Percentiles rank a stretch among this genome's conserved stretches.
Evolutionary conservation across 2,329 filamentous ascomycete species (phyloP).

Genomic region (Alternaria tenuissima): DNA sequence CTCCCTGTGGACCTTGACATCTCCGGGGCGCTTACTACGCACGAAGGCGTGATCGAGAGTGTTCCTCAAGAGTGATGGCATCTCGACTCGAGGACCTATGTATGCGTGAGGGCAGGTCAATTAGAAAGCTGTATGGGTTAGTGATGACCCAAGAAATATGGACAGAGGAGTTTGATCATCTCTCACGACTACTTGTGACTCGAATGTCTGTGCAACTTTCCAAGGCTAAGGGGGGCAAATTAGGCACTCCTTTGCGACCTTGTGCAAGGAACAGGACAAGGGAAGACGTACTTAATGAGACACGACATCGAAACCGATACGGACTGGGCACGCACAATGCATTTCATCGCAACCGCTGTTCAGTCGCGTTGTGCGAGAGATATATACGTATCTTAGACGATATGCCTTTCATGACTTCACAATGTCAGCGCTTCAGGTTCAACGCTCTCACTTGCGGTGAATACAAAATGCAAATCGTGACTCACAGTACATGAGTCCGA

Average conservation of each 20-base stretch:
- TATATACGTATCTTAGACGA: not conserved
- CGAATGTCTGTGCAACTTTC: not conserved
- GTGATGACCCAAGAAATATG: not conserved
- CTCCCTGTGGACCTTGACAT: slow-evolving; percentile 17
- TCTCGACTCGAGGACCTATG: not conserved
- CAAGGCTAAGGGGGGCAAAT: not conserved
- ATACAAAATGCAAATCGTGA: no score
- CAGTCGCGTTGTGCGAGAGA: not conserved
- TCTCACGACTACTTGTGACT: not conserved
- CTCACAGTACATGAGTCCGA: no score
- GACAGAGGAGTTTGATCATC: not conserved
- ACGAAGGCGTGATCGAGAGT: slow-evolving; percentile 8
- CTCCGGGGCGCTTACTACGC: slow-evolving; percentile 15
- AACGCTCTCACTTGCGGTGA: rapidly evolving
- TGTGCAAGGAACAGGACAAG: not conserved
- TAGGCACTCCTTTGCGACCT: not conserved
- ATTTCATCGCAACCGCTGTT: not conserved
- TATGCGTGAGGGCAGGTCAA: not conserved
- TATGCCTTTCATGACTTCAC: not conserved
- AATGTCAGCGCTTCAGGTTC: not conserved
- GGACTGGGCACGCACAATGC: not conserved
- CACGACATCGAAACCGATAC: not conserved
- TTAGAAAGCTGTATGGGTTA: not conserved
- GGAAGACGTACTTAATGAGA: rapidly evolving
- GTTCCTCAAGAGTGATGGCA: not conserved